phyloP scores from a whole-genome alignment of 306 rosid genomes.

The Quercus berberidifolia region DNA sequence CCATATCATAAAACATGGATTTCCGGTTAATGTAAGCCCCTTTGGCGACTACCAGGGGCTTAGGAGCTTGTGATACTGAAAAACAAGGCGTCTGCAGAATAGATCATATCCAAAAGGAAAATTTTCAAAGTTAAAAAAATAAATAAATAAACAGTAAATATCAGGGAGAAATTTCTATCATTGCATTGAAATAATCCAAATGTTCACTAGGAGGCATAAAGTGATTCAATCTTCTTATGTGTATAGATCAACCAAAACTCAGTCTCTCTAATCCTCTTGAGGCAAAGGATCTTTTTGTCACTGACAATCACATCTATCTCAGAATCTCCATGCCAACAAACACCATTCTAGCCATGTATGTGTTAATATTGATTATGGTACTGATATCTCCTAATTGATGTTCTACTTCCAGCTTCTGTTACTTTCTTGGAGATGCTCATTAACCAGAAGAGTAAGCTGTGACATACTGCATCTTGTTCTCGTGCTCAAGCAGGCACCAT shows the following conservation, averaged over 20 bases:
- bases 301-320: no score
- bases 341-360: no score
- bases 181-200: constrained; percentile 1
- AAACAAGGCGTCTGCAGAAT: constrained; percentile 49
- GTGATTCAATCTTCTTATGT: not conserved
- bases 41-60: constrained; percentile 28
- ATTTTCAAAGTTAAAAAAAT: not conserved
- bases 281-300: no score
- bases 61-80: constrained; percentile 33
- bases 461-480: no score
- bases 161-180: constrained; percentile 1
- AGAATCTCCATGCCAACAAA: no score
- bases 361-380: no score
- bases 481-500: not conserved
- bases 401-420: no score
- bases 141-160: constrained; percentile 3
- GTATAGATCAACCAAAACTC: not conserved
- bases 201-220: not conserved
- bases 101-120: constrained; percentile 9
- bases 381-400: no score
- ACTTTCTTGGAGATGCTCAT: no score
- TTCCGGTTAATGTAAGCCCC: constrained; percentile 48
- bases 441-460: no score
- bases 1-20: constrained; percentile 50
- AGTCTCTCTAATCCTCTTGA: not conserved